phyloP scores from a whole-genome alignment of 495 filamentous ascomycete genomes.

The Cercophora samala region DNA sequence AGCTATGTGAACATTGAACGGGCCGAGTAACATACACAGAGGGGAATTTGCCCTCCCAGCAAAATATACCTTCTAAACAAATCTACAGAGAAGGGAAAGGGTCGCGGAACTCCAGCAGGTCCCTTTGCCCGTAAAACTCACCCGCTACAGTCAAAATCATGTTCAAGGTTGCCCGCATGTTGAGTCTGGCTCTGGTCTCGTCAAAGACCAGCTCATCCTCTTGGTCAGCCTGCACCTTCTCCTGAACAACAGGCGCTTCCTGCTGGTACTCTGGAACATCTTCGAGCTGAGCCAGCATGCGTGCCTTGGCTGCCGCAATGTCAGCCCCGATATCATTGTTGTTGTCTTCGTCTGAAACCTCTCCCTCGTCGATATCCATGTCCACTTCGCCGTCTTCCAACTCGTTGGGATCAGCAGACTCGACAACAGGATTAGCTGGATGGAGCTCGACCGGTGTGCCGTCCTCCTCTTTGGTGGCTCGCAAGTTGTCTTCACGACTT shows the following conservation, averaged over 20 bases:
- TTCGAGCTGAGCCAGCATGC: conserved; percentile 49
- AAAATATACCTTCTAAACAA: conserved; percentile 1
- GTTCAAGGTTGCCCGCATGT: conserved; percentile 65
- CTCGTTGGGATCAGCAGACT: conserved; percentile 23
- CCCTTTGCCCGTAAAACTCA: conserved; percentile 86
- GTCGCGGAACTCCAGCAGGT: conserved; percentile 71
- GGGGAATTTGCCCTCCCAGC: not conserved
- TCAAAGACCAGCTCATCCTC: conserved; percentile 9
- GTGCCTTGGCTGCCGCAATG: conserved; percentile 58
- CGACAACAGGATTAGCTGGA: not conserved
- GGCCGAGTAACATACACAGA: not conserved
- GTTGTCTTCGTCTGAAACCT: conserved; percentile 37
- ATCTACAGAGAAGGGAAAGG: conserved; percentile 39
- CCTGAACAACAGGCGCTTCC: not conserved
- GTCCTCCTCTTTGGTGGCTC: not conserved
- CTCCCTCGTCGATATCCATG: conserved; percentile 46
- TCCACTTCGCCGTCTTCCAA: conserved; percentile 40
- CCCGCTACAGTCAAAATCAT: conserved; percentile 90
- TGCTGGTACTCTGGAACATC: not conserved
- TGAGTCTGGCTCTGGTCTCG: conserved; percentile 37
- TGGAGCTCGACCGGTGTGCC: not conserved
- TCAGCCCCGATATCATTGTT: conserved; percentile 36
- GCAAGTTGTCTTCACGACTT: conserved; percentile 22
- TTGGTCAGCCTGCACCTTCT: not conserved
- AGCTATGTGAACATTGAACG: not conserved